Evolutionary conservation across 2,329 filamentous ascomycete genomes (phyloP), one percentile per base, ranked within the genome.

Genomic region (Scytalidium sp.): DNA sequence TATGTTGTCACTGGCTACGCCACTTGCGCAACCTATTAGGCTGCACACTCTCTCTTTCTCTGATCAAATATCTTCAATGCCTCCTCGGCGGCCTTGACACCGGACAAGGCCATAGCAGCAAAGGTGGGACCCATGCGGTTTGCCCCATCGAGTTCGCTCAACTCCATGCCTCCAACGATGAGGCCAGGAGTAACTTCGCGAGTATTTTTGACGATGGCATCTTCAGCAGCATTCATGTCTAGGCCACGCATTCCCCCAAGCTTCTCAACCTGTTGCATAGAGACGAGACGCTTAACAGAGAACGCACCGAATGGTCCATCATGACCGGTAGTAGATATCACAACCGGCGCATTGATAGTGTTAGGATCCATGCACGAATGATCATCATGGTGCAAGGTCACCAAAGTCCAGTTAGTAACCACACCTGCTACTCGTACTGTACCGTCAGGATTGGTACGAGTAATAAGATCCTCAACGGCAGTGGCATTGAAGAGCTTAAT

Each of bases 401-500:
- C 91, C 21, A 96, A 80, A 1, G 91, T 96, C 91, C 91, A 97
- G 80, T 97, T 97, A 63, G 90, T 95, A 49, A 97, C 92, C 1
- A 96, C 91, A 62, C 91, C 91, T 8, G 90, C 88, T 57, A 96
- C 85, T 55, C 88, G 84, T 41, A 95, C 71, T 2, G 72, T 71
- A 2, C 70, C 65, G 47, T 68, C 73, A 19, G 75, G 73, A 43
- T 72, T 69, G 11, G 81, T 81, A 41, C 91, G 88, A 19, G 91
- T 96, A 71, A 97, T 93, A 55, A 97, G 76, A 64, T 97, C 91
- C 73, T 97, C 92, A 41, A 97, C 91, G 19, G 87, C 80, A 29
- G 92, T 96, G 32, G 91, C 91, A 67, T 97, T 97, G 83, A 96
- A 97, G 55, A 97, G 84, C 81, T 97, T 97, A 64, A 96, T 82